Evolutionary conservation across 1,139 yeast species (phyloP).

Genomic region (Geotrichum histeridarum): DNA sequence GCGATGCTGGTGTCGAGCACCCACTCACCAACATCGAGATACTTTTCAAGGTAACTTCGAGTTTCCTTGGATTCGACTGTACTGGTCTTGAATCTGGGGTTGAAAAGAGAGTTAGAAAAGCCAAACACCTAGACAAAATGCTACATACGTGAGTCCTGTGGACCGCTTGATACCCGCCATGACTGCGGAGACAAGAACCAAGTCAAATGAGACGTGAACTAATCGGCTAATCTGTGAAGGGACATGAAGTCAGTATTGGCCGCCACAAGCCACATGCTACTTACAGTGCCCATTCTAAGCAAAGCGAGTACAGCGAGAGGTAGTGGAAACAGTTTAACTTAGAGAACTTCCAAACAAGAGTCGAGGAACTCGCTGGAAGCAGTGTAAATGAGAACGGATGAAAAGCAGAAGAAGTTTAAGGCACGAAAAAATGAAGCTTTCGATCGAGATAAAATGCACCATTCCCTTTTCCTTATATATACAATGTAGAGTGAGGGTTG

Average conservation of each 20-base stretch:
- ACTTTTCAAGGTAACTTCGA: constrained; percentile 56
- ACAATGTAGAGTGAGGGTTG: no score
- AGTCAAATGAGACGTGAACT: constrained; percentile 66
- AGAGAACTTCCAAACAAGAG: not conserved
- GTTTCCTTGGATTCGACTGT: constrained; percentile 46
- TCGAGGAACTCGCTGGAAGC: not conserved
- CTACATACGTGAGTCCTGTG: constrained; percentile 65
- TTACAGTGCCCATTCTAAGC: constrained; percentile 11
- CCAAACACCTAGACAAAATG: not conserved
- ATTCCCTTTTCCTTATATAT: no score
- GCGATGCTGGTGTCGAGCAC: constrained; percentile 70
- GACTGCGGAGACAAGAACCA: constrained; percentile 71
- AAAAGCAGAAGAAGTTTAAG: no score
- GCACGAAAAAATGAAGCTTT: no score
- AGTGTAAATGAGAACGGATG: no score
- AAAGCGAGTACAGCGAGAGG: not conserved
- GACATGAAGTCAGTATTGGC: not conserved
- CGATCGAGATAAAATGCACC: no score
- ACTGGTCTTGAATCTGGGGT: constrained; percentile 33
- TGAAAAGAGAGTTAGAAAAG: constrained; percentile 30
- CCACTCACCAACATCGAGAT: constrained; percentile 81
- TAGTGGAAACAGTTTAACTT: not conserved
- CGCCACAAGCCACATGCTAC: not conserved
- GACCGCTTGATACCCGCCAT: constrained; percentile 86
- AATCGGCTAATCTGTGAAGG: constrained; percentile 30